Evolutionary conservation across 306 rosid species (phyloP), one percentile per base, ranked within the genome.

Genomic region (Gillenia trifoliata): DNA sequence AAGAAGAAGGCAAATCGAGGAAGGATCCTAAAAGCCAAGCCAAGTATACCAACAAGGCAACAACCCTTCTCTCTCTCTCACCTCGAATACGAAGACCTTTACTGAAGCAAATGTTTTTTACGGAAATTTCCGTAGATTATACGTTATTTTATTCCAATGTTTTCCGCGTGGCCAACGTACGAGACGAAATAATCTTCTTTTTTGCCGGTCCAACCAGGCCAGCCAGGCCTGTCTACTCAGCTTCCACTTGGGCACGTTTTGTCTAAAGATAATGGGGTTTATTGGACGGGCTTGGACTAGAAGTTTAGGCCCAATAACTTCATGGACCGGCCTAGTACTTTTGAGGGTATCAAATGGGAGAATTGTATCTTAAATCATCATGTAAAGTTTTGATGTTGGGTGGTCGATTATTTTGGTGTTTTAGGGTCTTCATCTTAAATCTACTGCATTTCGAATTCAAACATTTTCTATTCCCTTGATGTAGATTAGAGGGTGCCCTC

Each of bases 11-110:
- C 76, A 22, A 61, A 2, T 45, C 17, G 71, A 78, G 73, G 75
- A 70, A 81, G 73, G 72, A 74, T 76, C 76, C 71, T 64, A 8
- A 17, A 34, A 28, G 64, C 64, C 66, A 22, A 36, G 75, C 31
- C 73, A 33, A 70, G 4, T 10, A 45, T 60, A 22, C 23, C 71
- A 76, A 67, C 74, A 28, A 40, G n/a, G n/a, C n/a, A n/a, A n/a
- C n/a, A 72, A 20, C 68, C 64, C 60, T 36, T 55, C 77, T 54
- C 38, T 65, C 55, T 25, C 73, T 67, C 25, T 31, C n/a, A 2
- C 20, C 34, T n/a, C 64, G 4, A 62, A 62, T 20, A 19, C 66
- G 23, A 34, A 20, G 22, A 33, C 68, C 11, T 38, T 40, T 34
- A 28, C 57, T 28, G 68, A 40, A 12, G 4, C 41, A n/a, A 47